Base-by-base conservation (phyloP, 805 yeast genomes). In the Candida arabinofermentans region DNA sequence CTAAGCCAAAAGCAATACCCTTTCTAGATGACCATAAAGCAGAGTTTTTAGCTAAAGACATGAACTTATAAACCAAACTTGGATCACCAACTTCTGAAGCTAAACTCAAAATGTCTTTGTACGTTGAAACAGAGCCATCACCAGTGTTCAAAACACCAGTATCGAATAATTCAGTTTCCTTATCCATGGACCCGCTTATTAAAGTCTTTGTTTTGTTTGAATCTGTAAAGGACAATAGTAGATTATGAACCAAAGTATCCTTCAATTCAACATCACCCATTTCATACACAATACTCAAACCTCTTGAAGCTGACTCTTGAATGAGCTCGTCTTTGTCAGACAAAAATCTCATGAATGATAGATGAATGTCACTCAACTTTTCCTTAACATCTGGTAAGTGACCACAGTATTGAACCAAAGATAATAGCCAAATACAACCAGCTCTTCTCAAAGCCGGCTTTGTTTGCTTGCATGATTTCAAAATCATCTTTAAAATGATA, bases 61-160 rank as follows among this genome's bases (percentile, higher is more conserved):
- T 88, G 59, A 91, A 91, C 57, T 88, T 86, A 64, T 91, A 91
- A 4, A 91, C 96, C 49, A 91, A 73, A 50, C 93, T 77, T 12
- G 98, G 96, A 62, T 91, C 96, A 23, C 98, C 98, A 8, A 89
- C 95, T 57, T 91, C 99, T 1, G 93, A 79, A 0, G 99, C 97
- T 37, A 91, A 69, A 53, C 71, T 86, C 52, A 91, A 69, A 24
- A 91, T 86, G 62, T 91, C 99, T 54, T 84, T 86, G 59, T 91
- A 91, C 0, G 98, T 90, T 0, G 95, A 85, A 3, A 91, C 80
- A 0, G 96, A 85, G 1, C 91, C 89, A 47, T 86, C 93, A 36
- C 82, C 83, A 0, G 96, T 86, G 37, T 75, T 83, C 51, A 91
- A 64, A 4, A 78, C 71, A 29, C 95, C 96, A 1, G 86, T 82